phyloP scores from a whole-genome alignment of 108 stramenopile genomes.

The Tribonema minus region DNA sequence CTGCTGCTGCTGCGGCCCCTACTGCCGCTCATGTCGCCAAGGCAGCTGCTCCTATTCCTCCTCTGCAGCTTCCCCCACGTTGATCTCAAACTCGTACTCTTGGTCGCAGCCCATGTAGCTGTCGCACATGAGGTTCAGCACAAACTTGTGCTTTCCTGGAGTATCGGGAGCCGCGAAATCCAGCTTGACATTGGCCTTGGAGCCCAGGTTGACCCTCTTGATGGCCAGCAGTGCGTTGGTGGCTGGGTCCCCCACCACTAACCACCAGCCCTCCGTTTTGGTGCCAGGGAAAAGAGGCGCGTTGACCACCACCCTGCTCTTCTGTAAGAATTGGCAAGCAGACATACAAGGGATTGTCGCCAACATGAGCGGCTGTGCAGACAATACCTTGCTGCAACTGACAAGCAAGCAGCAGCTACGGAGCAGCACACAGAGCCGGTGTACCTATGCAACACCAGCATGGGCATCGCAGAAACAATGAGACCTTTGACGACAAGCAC shows the following conservation, averaged over 20 bases:
- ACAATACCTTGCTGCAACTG: too few relatives aligned
- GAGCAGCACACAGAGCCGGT: too few relatives aligned
- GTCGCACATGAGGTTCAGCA: conserved; percentile 96
- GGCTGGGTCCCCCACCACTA: conserved; percentile 83
- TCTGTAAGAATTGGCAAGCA: too few relatives aligned
- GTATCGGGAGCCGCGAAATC: conserved; percentile 87
- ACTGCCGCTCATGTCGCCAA: too few relatives aligned
- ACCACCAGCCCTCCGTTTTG: conserved; percentile 94
- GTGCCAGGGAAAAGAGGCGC: conserved; percentile 80
- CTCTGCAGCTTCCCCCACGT: conserved; percentile 1
- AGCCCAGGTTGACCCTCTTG: conserved; percentile 76
- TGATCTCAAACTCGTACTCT: conserved; percentile 77
- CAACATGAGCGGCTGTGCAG: too few relatives aligned
- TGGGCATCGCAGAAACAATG: too few relatives aligned
- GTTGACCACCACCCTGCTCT: conserved; percentile 60
- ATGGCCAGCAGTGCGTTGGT: conserved; percentile 80
- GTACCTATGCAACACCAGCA: too few relatives aligned
- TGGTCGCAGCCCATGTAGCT: conserved; percentile 94
- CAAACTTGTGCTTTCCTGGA: conserved; percentile 78
- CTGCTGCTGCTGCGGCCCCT: too few relatives aligned
- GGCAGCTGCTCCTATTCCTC: too few relatives aligned
- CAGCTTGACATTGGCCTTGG: conserved; percentile 55
- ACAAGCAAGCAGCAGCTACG: too few relatives aligned
- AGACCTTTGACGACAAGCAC: too few relatives aligned
- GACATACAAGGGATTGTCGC: too few relatives aligned